These are phyloP conservation scores for Erythrobasidium yunnanense DNA, from an alignment of 768 basidiomycete genomes.

Conservation along the genomic window DNA sequence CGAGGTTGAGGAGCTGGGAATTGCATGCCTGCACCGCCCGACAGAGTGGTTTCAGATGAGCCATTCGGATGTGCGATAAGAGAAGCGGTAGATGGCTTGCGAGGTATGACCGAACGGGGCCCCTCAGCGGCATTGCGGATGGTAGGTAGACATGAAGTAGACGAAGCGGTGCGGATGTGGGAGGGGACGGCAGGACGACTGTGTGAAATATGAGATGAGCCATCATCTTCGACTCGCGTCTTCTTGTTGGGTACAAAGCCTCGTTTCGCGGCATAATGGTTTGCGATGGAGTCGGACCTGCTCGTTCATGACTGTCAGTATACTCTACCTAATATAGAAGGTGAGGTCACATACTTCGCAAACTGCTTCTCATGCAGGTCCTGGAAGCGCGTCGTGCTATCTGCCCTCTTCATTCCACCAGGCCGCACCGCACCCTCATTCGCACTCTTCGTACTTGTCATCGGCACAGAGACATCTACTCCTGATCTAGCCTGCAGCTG, in stretches of 20 bases:
- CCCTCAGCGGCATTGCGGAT: not conserved
- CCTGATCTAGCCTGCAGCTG: not conserved
- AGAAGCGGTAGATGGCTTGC: not conserved
- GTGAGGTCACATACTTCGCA: not conserved
- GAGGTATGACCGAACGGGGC: not conserved
- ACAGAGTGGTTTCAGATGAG: not conserved
- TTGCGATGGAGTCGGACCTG: constrained; percentile 33
- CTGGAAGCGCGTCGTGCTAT: not conserved
- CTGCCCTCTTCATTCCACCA: not conserved
- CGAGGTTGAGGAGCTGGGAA: not conserved
- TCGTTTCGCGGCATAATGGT: constrained; percentile 30
- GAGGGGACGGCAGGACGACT: too few species aligned
- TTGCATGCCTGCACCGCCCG: constrained; percentile 4
- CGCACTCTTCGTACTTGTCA: not conserved
- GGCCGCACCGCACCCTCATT: not conserved
- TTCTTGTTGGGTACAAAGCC: not conserved
- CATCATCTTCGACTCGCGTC: not conserved
- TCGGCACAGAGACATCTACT: not conserved
- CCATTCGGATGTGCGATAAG: not conserved
- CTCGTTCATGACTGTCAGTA: not conserved
- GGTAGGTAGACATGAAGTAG: too few species aligned
- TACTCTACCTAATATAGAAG: not conserved
- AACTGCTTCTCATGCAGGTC: constrained; percentile 12
- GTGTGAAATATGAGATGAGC: not conserved
- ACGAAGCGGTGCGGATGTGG: too few species aligned